A percentile compares a stretch with the other conserved stretches of the same genome.
Conservation (phyloP, 352 stramenopile genomes). For the Pythium insidiosum region DNA sequence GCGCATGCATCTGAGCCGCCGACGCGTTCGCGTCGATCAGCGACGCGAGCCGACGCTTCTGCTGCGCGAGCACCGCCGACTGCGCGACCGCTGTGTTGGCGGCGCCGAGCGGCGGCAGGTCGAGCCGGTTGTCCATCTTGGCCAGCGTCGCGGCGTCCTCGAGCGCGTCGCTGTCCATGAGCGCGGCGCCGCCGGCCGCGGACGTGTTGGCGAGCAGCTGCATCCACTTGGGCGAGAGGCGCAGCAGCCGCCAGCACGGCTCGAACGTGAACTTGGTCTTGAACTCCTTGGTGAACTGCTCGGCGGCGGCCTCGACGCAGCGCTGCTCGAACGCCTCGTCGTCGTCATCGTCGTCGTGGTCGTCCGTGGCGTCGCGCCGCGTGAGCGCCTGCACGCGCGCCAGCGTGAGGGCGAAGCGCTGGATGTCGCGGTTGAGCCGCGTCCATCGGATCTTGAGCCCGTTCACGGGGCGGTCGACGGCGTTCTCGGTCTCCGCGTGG, state of each 20-base stretch:
- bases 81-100: background rate
- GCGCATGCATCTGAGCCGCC: slow-evolving; percentile 15
- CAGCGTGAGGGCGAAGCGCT: slow-evolving; percentile 54
- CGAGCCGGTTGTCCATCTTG: too few species aligned
- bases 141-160: too few species aligned
- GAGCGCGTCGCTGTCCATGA: background rate
- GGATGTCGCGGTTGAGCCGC: slow-evolving; percentile 71
- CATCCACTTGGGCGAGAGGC: slow-evolving; percentile 53
- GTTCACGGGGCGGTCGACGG: slow-evolving; percentile 52
- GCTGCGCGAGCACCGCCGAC: slow-evolving; percentile 8
- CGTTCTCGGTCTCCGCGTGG: slow-evolving; percentile 48
- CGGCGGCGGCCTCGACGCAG: slow-evolving; percentile 45
- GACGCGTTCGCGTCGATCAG: slow-evolving; percentile 14
- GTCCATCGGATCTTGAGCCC: slow-evolving; percentile 79
- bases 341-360: slow-evolving; percentile 3
- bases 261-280: slow-evolving; percentile 63
- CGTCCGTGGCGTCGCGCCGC: slow-evolving; percentile 1
- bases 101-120: slow-evolving; percentile 1
- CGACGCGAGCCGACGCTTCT: slow-evolving; percentile 13
- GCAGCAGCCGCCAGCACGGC: slow-evolving; percentile 57
- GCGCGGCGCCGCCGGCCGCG: slow-evolving; percentile 2
- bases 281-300: slow-evolving; percentile 38
- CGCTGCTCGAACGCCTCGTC: slow-evolving; percentile 28
- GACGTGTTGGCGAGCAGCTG: slow-evolving; percentile 44
- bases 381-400: slow-evolving; percentile 22